Conservation (phyloP, 306 rosid genomes). For the Lathyrus tuberosus region DNA sequence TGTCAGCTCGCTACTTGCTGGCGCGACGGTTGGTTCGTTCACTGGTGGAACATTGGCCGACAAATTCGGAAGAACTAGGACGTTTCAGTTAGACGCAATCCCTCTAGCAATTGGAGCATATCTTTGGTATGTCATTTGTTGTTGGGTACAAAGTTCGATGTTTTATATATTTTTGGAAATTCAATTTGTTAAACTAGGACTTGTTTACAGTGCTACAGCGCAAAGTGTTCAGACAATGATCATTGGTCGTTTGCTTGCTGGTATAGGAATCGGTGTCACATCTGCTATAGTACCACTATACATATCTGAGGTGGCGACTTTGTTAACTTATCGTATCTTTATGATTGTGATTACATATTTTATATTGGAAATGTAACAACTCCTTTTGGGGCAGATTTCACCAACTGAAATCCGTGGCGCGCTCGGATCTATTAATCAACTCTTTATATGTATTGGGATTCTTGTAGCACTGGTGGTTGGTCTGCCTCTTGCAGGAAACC, state of each 20-base stretch:
- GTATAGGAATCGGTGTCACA: slow-evolving; percentile 90
- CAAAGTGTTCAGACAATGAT: slow-evolving; percentile 90
- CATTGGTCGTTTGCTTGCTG: slow-evolving; percentile 88
- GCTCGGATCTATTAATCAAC: slow-evolving; percentile 93
- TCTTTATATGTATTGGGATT: slow-evolving; percentile 90
- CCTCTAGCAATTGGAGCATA: slow-evolving; percentile 83
- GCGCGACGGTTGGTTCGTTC: slow-evolving; percentile 93
- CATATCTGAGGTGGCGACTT: slow-evolving; percentile 75
- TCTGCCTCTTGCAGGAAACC: slow-evolving; percentile 89
- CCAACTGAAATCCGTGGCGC: slow-evolving; percentile 98
- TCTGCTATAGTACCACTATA: slow-evolving; percentile 90
- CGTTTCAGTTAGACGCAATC: slow-evolving; percentile 88
- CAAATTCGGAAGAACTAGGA: slow-evolving; percentile 85
- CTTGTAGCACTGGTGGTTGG: slow-evolving; percentile 92
- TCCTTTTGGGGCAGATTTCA: slow-evolving; percentile 64
- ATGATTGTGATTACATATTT: slow-evolving; percentile 2
- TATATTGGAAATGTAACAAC: slow-evolving; percentile 9
- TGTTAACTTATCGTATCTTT: slow-evolving; percentile 2
- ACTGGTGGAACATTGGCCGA: slow-evolving; percentile 98
- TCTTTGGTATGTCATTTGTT: slow-evolving; percentile 64
- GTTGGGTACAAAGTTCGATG: slow-evolving; percentile 11
- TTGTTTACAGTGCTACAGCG: slow-evolving; percentile 77
- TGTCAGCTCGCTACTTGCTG: slow-evolving; percentile 84
- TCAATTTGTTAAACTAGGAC: slow-evolving; percentile 26
- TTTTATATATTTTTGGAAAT: slow-evolving; percentile 21